A percentile compares a stretch with the other conserved stretches of the same genome.
phyloP scores from a whole-genome alignment of 495 filamentous ascomycete species.

The Neurospora africana region DNA sequence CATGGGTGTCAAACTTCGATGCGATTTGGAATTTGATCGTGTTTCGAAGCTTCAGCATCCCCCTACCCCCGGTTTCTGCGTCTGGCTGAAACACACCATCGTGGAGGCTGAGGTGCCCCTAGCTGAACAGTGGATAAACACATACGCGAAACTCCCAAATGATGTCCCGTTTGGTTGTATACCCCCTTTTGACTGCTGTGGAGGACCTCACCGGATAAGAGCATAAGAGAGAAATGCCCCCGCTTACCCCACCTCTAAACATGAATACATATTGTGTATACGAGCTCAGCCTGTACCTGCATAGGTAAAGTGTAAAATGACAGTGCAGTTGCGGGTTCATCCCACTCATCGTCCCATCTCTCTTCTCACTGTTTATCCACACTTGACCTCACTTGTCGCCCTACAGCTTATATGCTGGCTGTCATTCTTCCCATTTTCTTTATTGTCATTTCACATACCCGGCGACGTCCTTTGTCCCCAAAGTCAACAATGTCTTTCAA shows the following conservation, averaged over 20 bases:
- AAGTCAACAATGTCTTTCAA: neutral
- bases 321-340: neutral
- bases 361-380: neutral
- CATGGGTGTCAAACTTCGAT: neutral
- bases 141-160: neutral
- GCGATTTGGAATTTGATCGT: neutral
- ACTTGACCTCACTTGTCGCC: neutral
- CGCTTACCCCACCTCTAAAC: neutral
- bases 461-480: neutral
- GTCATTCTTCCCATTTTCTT: neutral
- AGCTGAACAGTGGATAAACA: neutral
- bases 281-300: neutral
- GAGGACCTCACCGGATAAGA: neutral
- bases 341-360: neutral
- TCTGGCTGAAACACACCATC: neutral
- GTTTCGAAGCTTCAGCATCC: neutral
- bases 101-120: neutral
- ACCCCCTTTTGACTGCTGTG: neutral
- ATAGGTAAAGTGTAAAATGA: neutral
- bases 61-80: neutral
- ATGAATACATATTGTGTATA: neutral
- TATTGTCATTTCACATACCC: neutral
- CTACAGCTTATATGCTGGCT: neutral
- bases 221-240: neutral
- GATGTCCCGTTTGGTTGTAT: neutral